Percentiles rank a stretch among this genome's conserved stretches.
These are phyloP conservation scores for Saccharata proteae DNA, from an alignment of 2,329 filamentous ascomycete species.

Conservation along the genomic window DNA sequence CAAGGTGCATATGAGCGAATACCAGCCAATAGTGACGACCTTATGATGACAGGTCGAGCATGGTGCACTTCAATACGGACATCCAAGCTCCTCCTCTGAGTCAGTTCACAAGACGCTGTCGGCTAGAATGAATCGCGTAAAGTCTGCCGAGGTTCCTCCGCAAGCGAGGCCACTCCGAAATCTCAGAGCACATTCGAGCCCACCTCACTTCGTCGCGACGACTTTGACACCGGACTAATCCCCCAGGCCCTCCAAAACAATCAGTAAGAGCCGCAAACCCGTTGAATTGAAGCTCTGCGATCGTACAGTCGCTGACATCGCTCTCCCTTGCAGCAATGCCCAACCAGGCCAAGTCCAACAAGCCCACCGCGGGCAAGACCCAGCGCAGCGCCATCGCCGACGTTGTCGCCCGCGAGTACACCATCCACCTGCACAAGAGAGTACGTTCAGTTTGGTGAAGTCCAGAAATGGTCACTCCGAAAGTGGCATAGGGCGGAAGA, in stretches of 20 bases:
- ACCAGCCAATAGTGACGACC: too few species aligned
- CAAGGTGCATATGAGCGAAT: too few species aligned
- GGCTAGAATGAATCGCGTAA: too few species aligned
- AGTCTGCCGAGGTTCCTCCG: too few species aligned
- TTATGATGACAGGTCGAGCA: too few species aligned
- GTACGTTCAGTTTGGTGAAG: constrained; percentile 73
- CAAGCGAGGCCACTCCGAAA: too few species aligned
- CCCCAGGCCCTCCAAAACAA: not conserved
- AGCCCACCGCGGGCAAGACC: constrained; percentile 50
- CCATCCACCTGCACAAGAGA: constrained; percentile 99
- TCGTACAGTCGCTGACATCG: not conserved
- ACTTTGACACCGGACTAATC: not conserved
- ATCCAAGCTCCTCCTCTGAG: too few species aligned
- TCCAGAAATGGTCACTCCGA: constrained; percentile 43
- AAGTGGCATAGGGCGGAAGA: constrained; percentile 52
- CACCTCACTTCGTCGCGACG: not conserved
- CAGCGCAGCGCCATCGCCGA: constrained; percentile 92
- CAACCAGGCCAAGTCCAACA: constrained; percentile 39
- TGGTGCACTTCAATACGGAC: too few species aligned
- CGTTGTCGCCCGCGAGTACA: constrained; percentile 99
- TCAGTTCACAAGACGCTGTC: too few species aligned
- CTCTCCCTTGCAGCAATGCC: constrained; percentile 25
- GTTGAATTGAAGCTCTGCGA: not conserved
- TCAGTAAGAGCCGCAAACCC: constrained; percentile 5
- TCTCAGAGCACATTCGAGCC: too few species aligned